Conservation (phyloP, 176 grass and related monocot species). For the Stipa capillata region DNA sequence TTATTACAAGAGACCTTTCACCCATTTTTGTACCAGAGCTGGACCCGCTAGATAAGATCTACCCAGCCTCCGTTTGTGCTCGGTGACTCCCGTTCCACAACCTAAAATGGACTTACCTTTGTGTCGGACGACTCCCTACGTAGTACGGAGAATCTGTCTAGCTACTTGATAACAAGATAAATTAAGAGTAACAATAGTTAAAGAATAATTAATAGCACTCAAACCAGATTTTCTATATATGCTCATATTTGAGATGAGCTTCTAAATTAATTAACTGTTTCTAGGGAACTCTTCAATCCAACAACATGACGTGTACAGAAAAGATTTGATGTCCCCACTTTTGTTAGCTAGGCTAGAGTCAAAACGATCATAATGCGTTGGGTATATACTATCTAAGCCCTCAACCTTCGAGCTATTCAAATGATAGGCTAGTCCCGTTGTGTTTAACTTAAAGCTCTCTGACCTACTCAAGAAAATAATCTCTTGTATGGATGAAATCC, state of each 20-base stretch:
- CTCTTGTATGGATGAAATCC: constrained; percentile 3
- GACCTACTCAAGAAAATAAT: neutral
- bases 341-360: neutral
- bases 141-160: too few relatives aligned
- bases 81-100: too few relatives aligned
- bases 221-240: neutral
- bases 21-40: too few relatives aligned
- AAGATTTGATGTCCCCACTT: neutral
- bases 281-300: neutral
- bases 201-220: neutral
- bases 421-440: neutral
- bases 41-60: too few relatives aligned
- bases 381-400: neutral
- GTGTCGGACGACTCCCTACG: too few relatives aligned
- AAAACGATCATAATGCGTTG: neutral
- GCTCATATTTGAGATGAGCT: neutral
- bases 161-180: neutral
- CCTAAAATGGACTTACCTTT: too few relatives aligned
- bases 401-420: neutral
- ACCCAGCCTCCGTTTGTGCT: too few relatives aligned
- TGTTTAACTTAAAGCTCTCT: neutral
- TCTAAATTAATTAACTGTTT: neutral
- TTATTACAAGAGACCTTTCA: too few relatives aligned
- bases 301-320: neutral
- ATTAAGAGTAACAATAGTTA: neutral